Conservation (phyloP, 2,329 filamentous ascomycete species). For the Sarocladium oryzae region DNA sequence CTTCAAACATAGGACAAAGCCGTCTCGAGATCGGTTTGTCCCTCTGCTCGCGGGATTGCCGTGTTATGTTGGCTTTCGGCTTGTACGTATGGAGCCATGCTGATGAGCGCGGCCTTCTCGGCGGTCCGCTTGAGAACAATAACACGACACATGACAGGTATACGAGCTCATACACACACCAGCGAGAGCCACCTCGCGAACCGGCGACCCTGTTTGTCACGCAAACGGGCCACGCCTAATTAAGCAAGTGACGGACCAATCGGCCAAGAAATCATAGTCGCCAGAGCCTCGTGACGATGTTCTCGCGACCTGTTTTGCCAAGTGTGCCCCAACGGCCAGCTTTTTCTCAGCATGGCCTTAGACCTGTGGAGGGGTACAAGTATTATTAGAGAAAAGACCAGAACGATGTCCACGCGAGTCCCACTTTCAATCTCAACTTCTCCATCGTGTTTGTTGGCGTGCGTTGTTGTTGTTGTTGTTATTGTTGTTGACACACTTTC, state of each 20-base stretch:
- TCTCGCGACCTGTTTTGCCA: neutral
- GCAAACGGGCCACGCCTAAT: neutral
- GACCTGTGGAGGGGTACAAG: neutral
- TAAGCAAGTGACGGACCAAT: slow-evolving; percentile 7
- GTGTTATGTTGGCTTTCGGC: neutral
- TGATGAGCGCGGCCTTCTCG: neutral
- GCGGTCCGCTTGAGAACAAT: too few species aligned
- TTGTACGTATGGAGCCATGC: neutral
- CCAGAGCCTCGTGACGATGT: slow-evolving; percentile 4
- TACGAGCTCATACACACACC: too few species aligned
- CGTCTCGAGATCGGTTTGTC: neutral
- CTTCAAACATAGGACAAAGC: neutral
- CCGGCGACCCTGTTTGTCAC: neutral
- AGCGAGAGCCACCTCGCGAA: too few species aligned
- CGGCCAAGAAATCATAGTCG: neutral
- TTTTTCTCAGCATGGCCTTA: too few species aligned
- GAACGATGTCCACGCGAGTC: neutral
- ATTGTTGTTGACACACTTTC: too few species aligned
- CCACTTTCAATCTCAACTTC: slow-evolving; percentile 5
- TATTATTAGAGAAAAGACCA: too few species aligned
- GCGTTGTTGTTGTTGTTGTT: too few species aligned
- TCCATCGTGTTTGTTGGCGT: slow-evolving; percentile 1
- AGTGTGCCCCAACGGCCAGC: neutral
- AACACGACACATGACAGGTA: too few species aligned
- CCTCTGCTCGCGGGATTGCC: neutral